Base-by-base conservation (phyloP, 164 flowering plant genomes). In the Liquidambar formosana region DNA sequence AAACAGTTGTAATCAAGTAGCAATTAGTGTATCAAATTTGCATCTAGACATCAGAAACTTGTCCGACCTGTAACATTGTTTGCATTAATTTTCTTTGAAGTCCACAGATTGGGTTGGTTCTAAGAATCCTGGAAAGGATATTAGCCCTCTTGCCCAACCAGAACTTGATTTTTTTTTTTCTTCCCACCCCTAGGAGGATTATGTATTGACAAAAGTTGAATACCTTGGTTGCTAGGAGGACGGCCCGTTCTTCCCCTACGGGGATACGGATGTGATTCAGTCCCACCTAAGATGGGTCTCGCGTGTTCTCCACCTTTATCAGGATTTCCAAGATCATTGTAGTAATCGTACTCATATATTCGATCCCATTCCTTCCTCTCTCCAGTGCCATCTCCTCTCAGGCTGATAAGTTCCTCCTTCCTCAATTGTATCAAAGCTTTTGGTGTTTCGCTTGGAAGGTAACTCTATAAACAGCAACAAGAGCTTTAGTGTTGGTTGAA, bases 291-390 rank as follows among this genome's bases (percentile, higher is more conserved):
- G 26, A 79, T 64, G 43, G 76, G 76, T 69, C 74, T 69, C 13
- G 1, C n/a, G 9, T 65, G 61, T 23, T 74, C 70, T 21, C 16
- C 46, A 57, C 71, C 74, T 61, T 68, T 47, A 57, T 64, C 64
- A 59, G 78, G 73, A 68, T 71, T 38, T 11, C 78, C 78, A 25
- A 78, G 78, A 62, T 75, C 76, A 59, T 79, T 73, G 51, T 79
- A 79, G 62, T 21, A 62, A 65, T 75, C 82, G 27, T 79, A 79
- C 26, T 76, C 82, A 33, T 79, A 79, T 8, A 79, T 64, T 22
- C 77, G n/a, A 10, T 79, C 80, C 73, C 75, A 70, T 66, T 76
- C 77, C 51, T 79, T 73, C 73, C 75, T 64, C 53, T 76, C 80
- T 26, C 80, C 71, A 10, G n/a, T 68, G 46, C 76, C 80, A 68